Conservation (phyloP, 805 yeast genomes). For the Saccharomycopsis babjevae region DNA sequence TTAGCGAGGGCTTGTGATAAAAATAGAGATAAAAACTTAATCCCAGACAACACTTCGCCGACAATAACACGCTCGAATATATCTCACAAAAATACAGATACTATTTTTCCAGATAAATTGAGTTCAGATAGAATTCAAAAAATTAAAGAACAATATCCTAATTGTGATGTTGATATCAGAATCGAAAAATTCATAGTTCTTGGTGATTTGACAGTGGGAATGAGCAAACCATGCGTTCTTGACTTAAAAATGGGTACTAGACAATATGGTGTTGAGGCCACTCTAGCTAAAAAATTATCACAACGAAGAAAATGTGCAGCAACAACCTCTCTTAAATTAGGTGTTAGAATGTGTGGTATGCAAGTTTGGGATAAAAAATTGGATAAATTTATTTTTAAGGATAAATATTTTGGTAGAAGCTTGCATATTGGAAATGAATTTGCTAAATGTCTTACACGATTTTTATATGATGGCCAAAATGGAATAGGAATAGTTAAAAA, state of each 20-base stretch:
- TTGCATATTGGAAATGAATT: constrained; percentile 66
- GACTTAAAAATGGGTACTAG: constrained; percentile 98
- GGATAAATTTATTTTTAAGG: constrained; percentile 52
- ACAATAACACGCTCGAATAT: background rate
- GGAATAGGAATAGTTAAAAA: constrained; percentile 51
- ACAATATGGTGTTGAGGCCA: constrained; percentile 95
- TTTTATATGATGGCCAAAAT: constrained; percentile 65
- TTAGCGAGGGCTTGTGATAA: background rate
- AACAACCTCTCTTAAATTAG: constrained; percentile 74
- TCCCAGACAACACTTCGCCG: background rate
- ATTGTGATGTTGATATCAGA: constrained; percentile 30
- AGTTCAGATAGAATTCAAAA: background rate
- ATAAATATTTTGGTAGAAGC: constrained; percentile 86
- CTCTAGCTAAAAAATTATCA: constrained; percentile 55
- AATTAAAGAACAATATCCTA: background rate
- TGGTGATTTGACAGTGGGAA: constrained; percentile 82
- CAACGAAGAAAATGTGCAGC: constrained; percentile 71
- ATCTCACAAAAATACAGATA: background rate
- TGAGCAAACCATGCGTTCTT: constrained; percentile 79
- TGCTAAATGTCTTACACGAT: constrained; percentile 61
- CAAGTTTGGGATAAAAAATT: constrained; percentile 58
- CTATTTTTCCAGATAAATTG: background rate
- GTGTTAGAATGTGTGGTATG: constrained; percentile 92
- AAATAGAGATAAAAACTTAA: background rate
- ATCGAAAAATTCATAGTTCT: constrained; percentile 75